Evolutionary conservation across 2,329 filamentous ascomycete species (phyloP).

Genomic region (Metarhizium humberi): DNA sequence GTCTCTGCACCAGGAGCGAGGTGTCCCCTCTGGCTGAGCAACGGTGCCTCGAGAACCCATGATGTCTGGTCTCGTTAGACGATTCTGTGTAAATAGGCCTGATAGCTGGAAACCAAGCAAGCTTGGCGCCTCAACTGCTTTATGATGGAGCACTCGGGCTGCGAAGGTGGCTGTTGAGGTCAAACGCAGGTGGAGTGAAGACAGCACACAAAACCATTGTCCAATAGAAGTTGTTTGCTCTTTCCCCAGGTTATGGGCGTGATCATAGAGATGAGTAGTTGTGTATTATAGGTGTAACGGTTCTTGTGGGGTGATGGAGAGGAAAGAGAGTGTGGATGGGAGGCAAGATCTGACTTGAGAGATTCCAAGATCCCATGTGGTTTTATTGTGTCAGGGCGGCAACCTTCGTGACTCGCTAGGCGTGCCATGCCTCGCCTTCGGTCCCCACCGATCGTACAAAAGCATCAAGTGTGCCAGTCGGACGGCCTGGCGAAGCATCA

Average conservation of each 20-base stretch:
- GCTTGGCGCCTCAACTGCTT: not conserved
- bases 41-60: conserved; percentile 12
- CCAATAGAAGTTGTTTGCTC: not conserved
- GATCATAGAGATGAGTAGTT: not conserved
- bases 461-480: not conserved
- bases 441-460: not conserved
- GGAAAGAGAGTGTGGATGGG: not conserved
- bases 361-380: not conserved
- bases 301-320: not conserved
- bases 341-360: not conserved
- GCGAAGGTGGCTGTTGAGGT: conserved; percentile 4
- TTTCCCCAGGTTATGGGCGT: not conserved
- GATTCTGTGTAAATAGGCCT: not conserved
- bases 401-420: not conserved
- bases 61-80: not conserved
- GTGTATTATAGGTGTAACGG: not conserved
- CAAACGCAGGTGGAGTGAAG: conserved; percentile 1
- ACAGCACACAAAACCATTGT: conserved; percentile 8
- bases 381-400: not conserved
- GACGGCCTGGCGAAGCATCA: not conserved
- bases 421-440: not conserved
- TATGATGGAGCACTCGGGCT: conserved; percentile 5
- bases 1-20: conserved; percentile 39
- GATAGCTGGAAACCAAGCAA: not conserved
- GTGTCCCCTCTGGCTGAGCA: conserved; percentile 21